Evolutionary conservation across 805 yeast genomes (phyloP).

Genomic region (Crinitomyces ghanaensis): DNA sequence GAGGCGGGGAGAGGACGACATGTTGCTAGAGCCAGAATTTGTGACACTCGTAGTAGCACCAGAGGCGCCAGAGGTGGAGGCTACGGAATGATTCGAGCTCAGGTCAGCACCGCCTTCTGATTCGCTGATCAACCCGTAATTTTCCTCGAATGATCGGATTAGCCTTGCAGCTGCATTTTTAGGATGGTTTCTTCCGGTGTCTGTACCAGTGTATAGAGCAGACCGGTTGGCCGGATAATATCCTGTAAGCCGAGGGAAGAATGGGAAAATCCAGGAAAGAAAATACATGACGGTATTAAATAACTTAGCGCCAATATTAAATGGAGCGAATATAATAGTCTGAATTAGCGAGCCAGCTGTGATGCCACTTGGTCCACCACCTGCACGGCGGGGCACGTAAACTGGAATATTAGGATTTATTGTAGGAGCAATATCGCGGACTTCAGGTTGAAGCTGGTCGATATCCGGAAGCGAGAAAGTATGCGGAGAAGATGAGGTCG

Average conservation of each 20-base stretch:
- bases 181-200: conserved; percentile 36
- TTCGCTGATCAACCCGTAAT: conserved; percentile 23
- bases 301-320: conserved; percentile 24
- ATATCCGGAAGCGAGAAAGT: too few species aligned
- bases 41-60: conserved; percentile 1
- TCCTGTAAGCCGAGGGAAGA: conserved; percentile 28
- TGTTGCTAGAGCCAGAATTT: too few species aligned
- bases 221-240: conserved; percentile 29
- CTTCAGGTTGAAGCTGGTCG: conserved; percentile 9
- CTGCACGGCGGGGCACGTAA: conserved; percentile 10
- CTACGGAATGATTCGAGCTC: too few species aligned
- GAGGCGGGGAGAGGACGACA: conserved; percentile 1
- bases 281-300: conserved; percentile 20
- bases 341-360: conserved; percentile 22
- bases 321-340: conserved; percentile 25
- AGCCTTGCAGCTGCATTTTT: conserved; percentile 42
- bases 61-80: neutral
- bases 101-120: too few species aligned
- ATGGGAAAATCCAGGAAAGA: conserved; percentile 27
- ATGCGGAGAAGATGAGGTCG: conserved; percentile 18
- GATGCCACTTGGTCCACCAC: conserved; percentile 5
- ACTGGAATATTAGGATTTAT: conserved; percentile 19
- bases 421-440: conserved; percentile 23
- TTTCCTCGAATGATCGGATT: conserved; percentile 41
- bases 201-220: conserved; percentile 28